Base-by-base conservation (phyloP, 2,329 filamentous ascomycete species). In the Colletotrichum eremochloae region DNA sequence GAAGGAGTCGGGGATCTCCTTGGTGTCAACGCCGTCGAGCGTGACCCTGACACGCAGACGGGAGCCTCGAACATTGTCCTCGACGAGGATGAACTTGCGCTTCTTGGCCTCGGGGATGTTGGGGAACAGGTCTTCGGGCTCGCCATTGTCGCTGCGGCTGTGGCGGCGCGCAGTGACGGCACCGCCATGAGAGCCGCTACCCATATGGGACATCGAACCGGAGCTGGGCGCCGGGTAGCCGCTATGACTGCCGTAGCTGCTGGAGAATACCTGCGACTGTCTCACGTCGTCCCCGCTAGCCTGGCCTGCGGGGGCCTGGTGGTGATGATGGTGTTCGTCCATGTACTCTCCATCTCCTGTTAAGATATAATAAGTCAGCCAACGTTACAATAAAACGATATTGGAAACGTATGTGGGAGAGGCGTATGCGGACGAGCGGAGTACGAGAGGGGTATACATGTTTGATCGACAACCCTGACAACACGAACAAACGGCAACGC, bases 1-100 rank as follows among this genome's bases (percentile, higher is more conserved):
- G 84, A 97, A 98, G 20, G 94, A 96, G 81, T 98, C 96, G 1
- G 96, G 96, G 79, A 98, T 97, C 82, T 98, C 96, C 78, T 95
- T 93, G 85, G 96, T 97, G 80, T 98, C 93, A 76, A 98, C 95
- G 56, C 92, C 91, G 79, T 98, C 94, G n/a, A 99, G 90, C 74
- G 93, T 96, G 63, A 98, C 95, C 74, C 95, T 93, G 57, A 98
- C 95, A 20, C 96, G 92, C 1, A 98, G 91, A 53, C 95, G 90
- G 63, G 90, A 92, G 64, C 92, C 93, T 46, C 94, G 92, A 74
- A 95, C 93, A 64, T 90, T 91, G 81, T 98, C 96, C 76, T 98
- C 95, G 38, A 98, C 95, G 12, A 98, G 89, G 76, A 98, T 97
- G 82, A 98, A 98, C 82, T 98, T 98, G 80, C 96, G 93, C 79